Conservation (phyloP, 306 rosid genomes). For the Neltuma alba region DNA sequence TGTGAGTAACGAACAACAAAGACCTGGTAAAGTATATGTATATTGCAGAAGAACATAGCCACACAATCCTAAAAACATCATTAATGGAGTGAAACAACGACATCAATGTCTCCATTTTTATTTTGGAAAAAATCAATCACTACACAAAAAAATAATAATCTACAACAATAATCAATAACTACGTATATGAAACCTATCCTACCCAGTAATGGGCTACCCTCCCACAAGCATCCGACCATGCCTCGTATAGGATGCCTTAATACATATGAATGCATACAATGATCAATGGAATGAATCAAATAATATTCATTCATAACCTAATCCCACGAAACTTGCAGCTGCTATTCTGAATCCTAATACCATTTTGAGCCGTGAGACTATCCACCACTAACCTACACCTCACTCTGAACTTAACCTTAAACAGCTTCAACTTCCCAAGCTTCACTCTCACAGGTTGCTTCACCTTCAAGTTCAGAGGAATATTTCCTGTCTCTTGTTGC, state of each 20-base stretch:
- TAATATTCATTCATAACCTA: slow-evolving; percentile 43
- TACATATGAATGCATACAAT: neutral
- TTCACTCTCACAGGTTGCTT: slow-evolving; percentile 79
- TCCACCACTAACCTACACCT: slow-evolving; percentile 64
- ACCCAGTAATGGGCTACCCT: no score
- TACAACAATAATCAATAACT: no score
- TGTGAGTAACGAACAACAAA: no score
- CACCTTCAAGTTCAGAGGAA: slow-evolving; percentile 64
- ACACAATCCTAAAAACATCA: neutral
- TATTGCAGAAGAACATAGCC: neutral
- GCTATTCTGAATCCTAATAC: slow-evolving; percentile 55
- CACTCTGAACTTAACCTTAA: slow-evolving; percentile 66
- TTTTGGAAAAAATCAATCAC: slow-evolving; percentile 22
- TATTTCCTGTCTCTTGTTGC: slow-evolving; percentile 42
- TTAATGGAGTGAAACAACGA: slow-evolving; percentile 26
- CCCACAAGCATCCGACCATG: no score
- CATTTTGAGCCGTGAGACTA: slow-evolving; percentile 41
- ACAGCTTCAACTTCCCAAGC: slow-evolving; percentile 79
- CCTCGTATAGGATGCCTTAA: no score
- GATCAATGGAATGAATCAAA: neutral
- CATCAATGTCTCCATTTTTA: slow-evolving; percentile 31
- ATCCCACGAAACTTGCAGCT: slow-evolving; percentile 68
- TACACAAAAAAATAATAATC: no score
- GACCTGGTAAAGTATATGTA: neutral
- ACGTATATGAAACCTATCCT: no score